These are phyloP conservation scores for Odonthalia washingtoniensis DNA, from an alignment of 31 red algal species.

Conservation along the genomic window DNA sequence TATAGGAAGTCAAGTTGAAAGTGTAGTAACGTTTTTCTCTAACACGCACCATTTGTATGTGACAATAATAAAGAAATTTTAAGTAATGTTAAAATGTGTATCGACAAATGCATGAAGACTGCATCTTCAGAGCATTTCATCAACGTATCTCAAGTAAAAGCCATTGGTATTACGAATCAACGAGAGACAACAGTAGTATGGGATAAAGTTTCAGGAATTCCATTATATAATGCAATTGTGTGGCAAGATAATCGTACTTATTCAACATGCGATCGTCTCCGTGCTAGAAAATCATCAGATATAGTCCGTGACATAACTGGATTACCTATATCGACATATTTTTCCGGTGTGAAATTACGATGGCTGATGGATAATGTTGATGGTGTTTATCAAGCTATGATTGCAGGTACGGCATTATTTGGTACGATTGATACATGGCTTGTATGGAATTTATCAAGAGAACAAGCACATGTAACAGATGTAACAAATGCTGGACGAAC, in stretches of 20 bases:
- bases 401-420: conserved; percentile 76
- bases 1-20: neutral
- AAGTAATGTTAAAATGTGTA: conserved; percentile 53
- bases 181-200: conserved; percentile 93
- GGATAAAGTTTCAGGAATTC: conserved; percentile 78
- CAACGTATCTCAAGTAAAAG: conserved; percentile 55
- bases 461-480: conserved; percentile 83
- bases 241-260: conserved; percentile 88
- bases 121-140: conserved; percentile 53
- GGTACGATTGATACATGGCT: conserved; percentile 97
- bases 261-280: conserved; percentile 52
- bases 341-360: conserved; percentile 85
- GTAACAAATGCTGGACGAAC: conserved; percentile 92
- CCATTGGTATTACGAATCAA: conserved; percentile 96
- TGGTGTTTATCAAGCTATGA: conserved; percentile 62
- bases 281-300: conserved; percentile 10
- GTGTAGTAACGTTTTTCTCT: neutral
- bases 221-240: conserved; percentile 86
- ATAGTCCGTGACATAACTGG: conserved; percentile 62
- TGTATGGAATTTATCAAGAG: conserved; percentile 73
- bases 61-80: too few species aligned
- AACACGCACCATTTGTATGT: too few species aligned
- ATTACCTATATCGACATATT: conserved; percentile 86
- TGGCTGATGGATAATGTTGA: conserved; percentile 93
- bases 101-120: conserved; percentile 49